Evolutionary conservation across 176 grass and related monocot genomes (phyloP).

Genomic region (Musa beccarii): DNA sequence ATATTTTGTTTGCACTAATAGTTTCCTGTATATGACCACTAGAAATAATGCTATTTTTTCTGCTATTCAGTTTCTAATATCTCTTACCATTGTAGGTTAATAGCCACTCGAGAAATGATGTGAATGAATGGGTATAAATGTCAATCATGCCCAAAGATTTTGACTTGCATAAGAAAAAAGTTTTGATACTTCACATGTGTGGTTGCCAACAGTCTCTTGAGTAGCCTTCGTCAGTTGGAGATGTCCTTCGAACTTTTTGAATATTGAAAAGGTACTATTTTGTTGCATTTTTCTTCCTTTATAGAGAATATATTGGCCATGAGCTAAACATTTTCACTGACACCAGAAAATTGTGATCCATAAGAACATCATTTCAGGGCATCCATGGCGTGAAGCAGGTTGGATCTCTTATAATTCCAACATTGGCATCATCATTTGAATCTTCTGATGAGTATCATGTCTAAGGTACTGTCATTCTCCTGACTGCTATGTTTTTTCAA

Average conservation of each 20-base stretch:
- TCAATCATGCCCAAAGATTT: background rate
- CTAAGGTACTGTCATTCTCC: background rate
- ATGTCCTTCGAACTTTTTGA: background rate
- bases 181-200: background rate
- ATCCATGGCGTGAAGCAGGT: background rate
- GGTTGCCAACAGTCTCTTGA: background rate
- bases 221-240: background rate
- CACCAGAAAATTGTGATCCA: background rate
- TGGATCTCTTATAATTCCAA: background rate
- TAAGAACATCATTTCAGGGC: background rate
- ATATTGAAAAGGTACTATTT: background rate
- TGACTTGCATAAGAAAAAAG: too few relatives aligned
- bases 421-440: background rate
- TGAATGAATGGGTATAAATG: background rate
- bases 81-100: background rate
- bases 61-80: background rate
- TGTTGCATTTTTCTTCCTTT: background rate
- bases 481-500: background rate
- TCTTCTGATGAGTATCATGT: background rate
- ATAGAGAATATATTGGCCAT: background rate
- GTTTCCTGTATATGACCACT: background rate
- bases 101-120: background rate
- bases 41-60: background rate
- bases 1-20: background rate
- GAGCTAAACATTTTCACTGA: too few relatives aligned